Conservation (phyloP, 192 early-diverging fungal genomes). For the Podochytrium sp. region DNA sequence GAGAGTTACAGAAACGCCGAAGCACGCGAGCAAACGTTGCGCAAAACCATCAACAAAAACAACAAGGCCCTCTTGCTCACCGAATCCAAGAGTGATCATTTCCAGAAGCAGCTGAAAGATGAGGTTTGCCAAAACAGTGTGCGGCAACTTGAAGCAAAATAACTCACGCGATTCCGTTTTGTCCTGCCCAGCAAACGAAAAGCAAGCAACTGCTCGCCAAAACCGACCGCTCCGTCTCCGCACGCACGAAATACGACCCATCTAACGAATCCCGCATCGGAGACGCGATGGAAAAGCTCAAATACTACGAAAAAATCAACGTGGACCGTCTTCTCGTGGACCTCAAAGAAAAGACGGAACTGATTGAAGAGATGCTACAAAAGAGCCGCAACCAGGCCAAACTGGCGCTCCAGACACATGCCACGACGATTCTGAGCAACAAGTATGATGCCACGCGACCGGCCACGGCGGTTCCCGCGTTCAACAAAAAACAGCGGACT, state of each 20-base stretch:
- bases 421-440: not conserved
- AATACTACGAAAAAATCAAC: conserved; percentile 50
- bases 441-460: not conserved
- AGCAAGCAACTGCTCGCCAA: conserved; percentile 36
- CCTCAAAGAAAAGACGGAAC: conserved; percentile 49
- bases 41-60: conserved; percentile 50
- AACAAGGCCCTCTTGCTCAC: conserved; percentile 40
- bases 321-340: conserved; percentile 52
- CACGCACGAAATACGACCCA: conserved; percentile 12
- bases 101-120: conserved; percentile 51
- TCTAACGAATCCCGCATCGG: conserved; percentile 7
- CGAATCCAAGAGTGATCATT: conserved; percentile 44
- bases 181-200: conserved; percentile 38
- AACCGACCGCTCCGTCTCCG: conserved; percentile 36
- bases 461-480: not conserved
- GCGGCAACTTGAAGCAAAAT: not conserved
- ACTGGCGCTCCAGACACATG: not conserved
- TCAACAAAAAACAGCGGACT: not conserved
- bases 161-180: not conserved
- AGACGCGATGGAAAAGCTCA: conserved; percentile 45
- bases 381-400: conserved; percentile 36
- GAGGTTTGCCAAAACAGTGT: conserved; percentile 28
- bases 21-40: conserved; percentile 49
- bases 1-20: conserved; percentile 62
- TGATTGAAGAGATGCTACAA: conserved; percentile 48